Conservation (phyloP, 2,329 filamentous ascomycete genomes). For the Diaporthe sp. region DNA sequence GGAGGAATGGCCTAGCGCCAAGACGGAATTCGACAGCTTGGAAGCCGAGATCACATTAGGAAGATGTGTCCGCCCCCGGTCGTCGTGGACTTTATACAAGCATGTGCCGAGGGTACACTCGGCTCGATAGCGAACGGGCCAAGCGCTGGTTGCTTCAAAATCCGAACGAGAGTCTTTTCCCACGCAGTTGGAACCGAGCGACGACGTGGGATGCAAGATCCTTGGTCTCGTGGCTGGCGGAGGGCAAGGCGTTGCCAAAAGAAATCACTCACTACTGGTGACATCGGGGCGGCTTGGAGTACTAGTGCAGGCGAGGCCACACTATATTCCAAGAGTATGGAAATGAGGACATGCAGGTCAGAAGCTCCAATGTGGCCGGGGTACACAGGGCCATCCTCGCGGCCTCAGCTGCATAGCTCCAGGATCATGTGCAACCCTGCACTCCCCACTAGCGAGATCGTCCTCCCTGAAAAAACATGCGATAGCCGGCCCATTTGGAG, state of each 20-base stretch:
- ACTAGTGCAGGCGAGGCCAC: slow-evolving; percentile 28
- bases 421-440: slow-evolving; percentile 33
- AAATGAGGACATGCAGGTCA: slow-evolving; percentile 27
- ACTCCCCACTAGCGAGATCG: slow-evolving; percentile 31
- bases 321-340: slow-evolving; percentile 17
- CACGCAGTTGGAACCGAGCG: slow-evolving; percentile 14
- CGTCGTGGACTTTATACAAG: slow-evolving; percentile 21
- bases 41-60: slow-evolving; percentile 29
- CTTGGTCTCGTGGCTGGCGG: slow-evolving; percentile 32
- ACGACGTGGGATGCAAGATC: slow-evolving; percentile 31
- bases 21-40: slow-evolving; percentile 26
- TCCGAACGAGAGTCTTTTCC: slow-evolving; percentile 24
- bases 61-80: slow-evolving; percentile 27
- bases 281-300: slow-evolving; percentile 32
- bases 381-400: slow-evolving; percentile 31
- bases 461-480: slow-evolving; percentile 34
- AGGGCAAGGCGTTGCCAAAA: slow-evolving; percentile 33
- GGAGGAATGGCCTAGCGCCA: slow-evolving; percentile 32
- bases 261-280: slow-evolving; percentile 26
- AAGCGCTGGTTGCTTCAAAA: slow-evolving; percentile 35
- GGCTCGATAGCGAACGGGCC: slow-evolving; percentile 28
- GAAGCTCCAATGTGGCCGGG: slow-evolving; percentile 6
- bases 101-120: slow-evolving; percentile 27
- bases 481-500: slow-evolving; percentile 33
- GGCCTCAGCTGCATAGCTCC: slow-evolving; percentile 32